These are phyloP conservation scores for Chrysosporium keratinophilum DNA, from an alignment of 2,329 filamentous ascomycete species.

Conservation along the genomic window DNA sequence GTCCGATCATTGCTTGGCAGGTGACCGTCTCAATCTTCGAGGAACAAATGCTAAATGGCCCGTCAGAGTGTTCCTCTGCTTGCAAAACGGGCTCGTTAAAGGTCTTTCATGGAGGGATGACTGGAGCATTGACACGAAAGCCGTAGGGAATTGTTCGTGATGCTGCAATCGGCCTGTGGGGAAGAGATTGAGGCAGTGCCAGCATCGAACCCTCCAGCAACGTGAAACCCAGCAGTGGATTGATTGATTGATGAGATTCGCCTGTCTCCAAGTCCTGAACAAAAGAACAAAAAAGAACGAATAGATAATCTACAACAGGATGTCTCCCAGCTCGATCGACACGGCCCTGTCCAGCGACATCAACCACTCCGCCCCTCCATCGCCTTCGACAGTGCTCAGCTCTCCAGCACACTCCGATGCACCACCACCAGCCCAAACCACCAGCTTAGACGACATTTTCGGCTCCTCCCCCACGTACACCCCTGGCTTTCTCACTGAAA, in stretches of 20 bases:
- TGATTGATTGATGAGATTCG: constrained; percentile 1
- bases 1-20: background rate
- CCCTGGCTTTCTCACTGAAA: background rate
- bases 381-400: background rate
- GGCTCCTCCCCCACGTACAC: constrained; percentile 28
- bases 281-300: background rate
- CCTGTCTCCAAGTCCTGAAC: background rate
- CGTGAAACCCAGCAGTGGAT: constrained; percentile 4
- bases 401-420: background rate
- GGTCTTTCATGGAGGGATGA: background rate
- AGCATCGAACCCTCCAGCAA: background rate
- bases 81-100: background rate
- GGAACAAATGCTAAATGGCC: background rate
- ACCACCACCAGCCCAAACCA: background rate
- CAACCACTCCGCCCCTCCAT: background rate
- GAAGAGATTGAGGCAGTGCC: constrained; percentile 4
- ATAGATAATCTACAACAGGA: background rate
- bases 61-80: background rate
- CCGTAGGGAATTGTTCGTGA: background rate
- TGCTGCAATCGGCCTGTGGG: background rate
- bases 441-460: constrained; percentile 33
- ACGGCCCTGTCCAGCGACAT: background rate
- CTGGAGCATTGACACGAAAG: background rate
- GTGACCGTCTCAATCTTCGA: background rate
- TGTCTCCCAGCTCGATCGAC: constrained; percentile 8